These are phyloP conservation scores for Urtica urens DNA, from an alignment of 306 rosid species.

Conservation along the genomic window DNA sequence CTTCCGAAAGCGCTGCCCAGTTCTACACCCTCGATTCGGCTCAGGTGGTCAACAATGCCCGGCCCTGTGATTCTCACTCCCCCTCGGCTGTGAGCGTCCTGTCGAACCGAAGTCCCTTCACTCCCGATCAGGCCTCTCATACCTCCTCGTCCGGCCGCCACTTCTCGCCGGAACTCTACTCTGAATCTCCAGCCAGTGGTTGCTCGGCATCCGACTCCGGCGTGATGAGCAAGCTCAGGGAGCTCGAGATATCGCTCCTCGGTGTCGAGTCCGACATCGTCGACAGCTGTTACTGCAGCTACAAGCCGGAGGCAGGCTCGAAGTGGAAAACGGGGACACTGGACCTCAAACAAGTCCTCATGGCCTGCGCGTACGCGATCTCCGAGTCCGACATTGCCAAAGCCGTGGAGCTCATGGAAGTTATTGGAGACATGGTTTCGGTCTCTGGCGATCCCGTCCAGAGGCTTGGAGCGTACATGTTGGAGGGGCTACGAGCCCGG, in stretches of 20 bases:
- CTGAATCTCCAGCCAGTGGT: conserved; percentile 62
- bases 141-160: conserved; percentile 60
- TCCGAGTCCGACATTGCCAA: conserved; percentile 26
- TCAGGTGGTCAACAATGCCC: conserved; percentile 21
- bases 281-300: conserved; percentile 36
- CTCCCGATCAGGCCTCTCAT: conserved; percentile 63
- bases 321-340: conserved; percentile 26
- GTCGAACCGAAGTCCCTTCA: conserved; percentile 56
- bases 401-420: conserved; percentile 45
- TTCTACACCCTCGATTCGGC: conserved; percentile 71
- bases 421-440: conserved; percentile 67
- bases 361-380: conserved; percentile 46
- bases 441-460: conserved; percentile 68
- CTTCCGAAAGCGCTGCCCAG: conserved; percentile 41
- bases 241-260: conserved; percentile 50
- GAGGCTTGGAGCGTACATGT: conserved; percentile 84
- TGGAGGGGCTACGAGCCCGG: conserved; percentile 91
- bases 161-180: conserved; percentile 44
- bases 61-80: conserved; percentile 56
- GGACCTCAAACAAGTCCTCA: conserved; percentile 41
- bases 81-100: conserved; percentile 65
- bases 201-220: conserved; percentile 46
- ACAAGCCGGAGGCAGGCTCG: conserved; percentile 17
- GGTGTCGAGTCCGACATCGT: conserved; percentile 58
- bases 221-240: conserved; percentile 45